These are phyloP conservation scores for Scedosporium dehoogii DNA, from an alignment of 2,329 filamentous ascomycete genomes.

Conservation along the genomic window DNA sequence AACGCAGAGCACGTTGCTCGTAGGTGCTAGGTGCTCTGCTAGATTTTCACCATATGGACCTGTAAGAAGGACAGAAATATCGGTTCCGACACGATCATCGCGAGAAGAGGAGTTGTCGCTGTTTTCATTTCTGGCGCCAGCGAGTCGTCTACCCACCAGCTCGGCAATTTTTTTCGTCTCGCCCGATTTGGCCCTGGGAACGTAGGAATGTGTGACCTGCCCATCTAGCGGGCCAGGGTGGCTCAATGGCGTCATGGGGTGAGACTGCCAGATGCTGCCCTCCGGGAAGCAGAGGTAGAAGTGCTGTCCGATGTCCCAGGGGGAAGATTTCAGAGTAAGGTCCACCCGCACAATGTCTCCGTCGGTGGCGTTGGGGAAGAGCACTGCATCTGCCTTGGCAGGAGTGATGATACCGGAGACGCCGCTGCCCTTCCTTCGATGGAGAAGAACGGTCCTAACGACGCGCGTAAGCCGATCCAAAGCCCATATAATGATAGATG, in stretches of 20 bases:
- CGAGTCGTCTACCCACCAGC: constrained; percentile 28
- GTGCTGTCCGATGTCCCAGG: constrained; percentile 60
- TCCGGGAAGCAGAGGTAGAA: constrained; percentile 62
- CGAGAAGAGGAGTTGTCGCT: constrained; percentile 2
- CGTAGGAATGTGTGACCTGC: constrained; percentile 40
- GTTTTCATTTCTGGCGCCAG: constrained; percentile 5
- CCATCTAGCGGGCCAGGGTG: constrained; percentile 31
- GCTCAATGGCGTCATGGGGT: constrained; percentile 58
- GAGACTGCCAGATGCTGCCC: constrained; percentile 60
- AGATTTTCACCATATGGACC: constrained; percentile 53
- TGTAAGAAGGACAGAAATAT: constrained; percentile 47
- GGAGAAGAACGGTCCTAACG: constrained; percentile 47
- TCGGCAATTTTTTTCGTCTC: constrained; percentile 47
- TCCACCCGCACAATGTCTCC: constrained; percentile 58
- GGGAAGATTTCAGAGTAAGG: constrained; percentile 48
- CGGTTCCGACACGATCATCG: constrained; percentile 7
- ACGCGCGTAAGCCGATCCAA: constrained; percentile 52
- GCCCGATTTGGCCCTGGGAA: constrained; percentile 47
- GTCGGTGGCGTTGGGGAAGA: constrained; percentile 44
- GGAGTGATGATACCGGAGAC: constrained; percentile 9
- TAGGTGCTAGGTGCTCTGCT: constrained; percentile 26
- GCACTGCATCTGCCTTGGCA: constrained; percentile 23
- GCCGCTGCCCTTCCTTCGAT: constrained; percentile 41
- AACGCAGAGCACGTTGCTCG: constrained; percentile 29
- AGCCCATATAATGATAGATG: constrained; percentile 54